Conservation (phyloP, 2,329 filamentous ascomycete genomes). For the Alternaria angustiovoidea region DNA sequence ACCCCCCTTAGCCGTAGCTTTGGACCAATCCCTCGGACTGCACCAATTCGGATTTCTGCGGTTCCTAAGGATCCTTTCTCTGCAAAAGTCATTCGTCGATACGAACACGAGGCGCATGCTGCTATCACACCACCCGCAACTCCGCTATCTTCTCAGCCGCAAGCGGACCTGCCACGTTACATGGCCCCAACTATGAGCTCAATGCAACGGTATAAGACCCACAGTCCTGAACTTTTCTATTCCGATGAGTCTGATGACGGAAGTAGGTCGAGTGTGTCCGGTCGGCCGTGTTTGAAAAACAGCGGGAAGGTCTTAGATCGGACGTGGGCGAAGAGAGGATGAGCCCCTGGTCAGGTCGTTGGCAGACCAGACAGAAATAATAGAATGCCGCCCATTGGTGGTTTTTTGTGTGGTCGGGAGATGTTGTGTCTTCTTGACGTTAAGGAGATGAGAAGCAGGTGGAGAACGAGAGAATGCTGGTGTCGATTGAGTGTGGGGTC, state of each 20-base stretch:
- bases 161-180: not conserved
- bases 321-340: not conserved
- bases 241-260: conserved; percentile 1
- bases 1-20: not conserved
- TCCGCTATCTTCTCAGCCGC: not conserved
- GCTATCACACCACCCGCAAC: not conserved
- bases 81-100: not conserved
- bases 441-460: not conserved
- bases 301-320: conserved; percentile 5
- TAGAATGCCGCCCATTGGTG: not conserved
- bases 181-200: not conserved
- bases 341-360: not conserved
- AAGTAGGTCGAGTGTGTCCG: not conserved
- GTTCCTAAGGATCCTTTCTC: not conserved
- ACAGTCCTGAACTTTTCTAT: conserved; percentile 9
- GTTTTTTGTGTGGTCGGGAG: not conserved
- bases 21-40: not conserved
- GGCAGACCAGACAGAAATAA: too few relatives aligned
- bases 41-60: not conserved
- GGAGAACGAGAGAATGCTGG: not conserved
- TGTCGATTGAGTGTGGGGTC: conserved; percentile 5
- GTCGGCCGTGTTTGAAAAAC: not conserved
- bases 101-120: not conserved
- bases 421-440: not conserved
- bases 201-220: not conserved